Evolutionary conservation across 768 basidiomycete species (phyloP).

Genomic region (Leucocoprinus birnbaumii): DNA sequence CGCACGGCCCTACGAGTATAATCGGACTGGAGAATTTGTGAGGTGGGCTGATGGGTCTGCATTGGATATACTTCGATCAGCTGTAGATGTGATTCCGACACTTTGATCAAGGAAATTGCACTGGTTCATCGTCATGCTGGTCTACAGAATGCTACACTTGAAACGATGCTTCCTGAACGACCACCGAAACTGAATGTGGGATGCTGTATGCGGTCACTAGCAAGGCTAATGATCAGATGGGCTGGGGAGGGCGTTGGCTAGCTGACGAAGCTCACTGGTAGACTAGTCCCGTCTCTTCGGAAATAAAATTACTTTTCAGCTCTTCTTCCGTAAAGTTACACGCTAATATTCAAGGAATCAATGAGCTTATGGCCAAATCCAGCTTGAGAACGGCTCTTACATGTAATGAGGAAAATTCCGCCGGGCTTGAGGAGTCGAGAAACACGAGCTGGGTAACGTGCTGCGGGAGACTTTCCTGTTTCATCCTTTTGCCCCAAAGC

Average conservation of each 20-base stretch:
- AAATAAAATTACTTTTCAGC: conserved; percentile 50
- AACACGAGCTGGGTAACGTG: conserved; percentile 60
- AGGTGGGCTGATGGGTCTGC: too few relatives aligned
- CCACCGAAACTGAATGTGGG: conserved; percentile 77
- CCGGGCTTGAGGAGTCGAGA: conserved; percentile 57
- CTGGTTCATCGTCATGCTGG: conserved; percentile 12
- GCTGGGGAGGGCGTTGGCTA: neutral
- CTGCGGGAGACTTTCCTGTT: conserved; percentile 47
- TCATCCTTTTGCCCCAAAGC: conserved; percentile 63
- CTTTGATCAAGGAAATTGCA: too few relatives aligned
- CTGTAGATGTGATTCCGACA: too few relatives aligned
- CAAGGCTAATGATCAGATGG: neutral
- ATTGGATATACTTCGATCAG: too few relatives aligned
- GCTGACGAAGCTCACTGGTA: conserved; percentile 55
- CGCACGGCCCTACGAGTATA: too few relatives aligned
- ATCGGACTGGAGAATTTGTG: too few relatives aligned
- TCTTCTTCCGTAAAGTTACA: conserved; percentile 88
- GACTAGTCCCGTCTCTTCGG: conserved; percentile 41
- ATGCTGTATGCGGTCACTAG: conserved; percentile 71
- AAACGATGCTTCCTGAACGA: conserved; percentile 64
- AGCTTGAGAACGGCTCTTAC: conserved; percentile 36
- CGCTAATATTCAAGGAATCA: conserved; percentile 33
- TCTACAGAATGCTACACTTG: conserved; percentile 71
- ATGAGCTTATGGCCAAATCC: neutral
- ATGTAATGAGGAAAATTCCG: conserved; percentile 76